Evolutionary conservation across 228 moss, liverwort and hornwort species (phyloP).

Genomic region (Sphagnum fallax): DNA sequence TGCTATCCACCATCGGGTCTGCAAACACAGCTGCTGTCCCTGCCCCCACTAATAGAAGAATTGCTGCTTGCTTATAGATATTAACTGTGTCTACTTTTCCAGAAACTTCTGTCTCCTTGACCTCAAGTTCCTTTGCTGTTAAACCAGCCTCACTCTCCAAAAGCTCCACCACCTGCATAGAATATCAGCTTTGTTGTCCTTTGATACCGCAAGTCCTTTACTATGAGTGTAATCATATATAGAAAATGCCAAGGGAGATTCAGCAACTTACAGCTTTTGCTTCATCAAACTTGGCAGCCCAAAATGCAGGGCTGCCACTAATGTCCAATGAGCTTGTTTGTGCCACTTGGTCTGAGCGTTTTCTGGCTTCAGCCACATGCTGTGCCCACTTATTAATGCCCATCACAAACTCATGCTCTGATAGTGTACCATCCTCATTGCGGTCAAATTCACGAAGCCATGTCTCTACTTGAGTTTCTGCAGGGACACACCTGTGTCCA

Average conservation of each 20-base stretch:
- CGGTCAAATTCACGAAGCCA: constrained; percentile 86
- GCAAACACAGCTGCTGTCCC: constrained; percentile 73
- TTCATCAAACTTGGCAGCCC: constrained; percentile 60
- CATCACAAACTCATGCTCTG: constrained; percentile 65
- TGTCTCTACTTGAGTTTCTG: constrained; percentile 62
- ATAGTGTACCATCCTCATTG: constrained; percentile 76
- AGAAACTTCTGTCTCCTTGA: constrained; percentile 13
- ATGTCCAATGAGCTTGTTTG: constrained; percentile 14
- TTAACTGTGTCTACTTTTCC: constrained; percentile 27
- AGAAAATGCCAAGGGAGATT: neutral
- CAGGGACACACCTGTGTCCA: constrained; percentile 61
- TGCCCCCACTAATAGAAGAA: constrained; percentile 52
- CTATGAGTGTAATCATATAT: neutral
- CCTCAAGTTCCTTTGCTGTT: constrained; percentile 19
- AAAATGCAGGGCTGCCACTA: constrained; percentile 47
- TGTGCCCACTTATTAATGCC: constrained; percentile 81
- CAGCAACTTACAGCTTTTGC: constrained; percentile 19
- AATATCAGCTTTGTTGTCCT: neutral
- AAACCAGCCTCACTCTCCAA: constrained; percentile 61
- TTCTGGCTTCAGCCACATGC: constrained; percentile 48
- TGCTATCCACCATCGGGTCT: constrained; percentile 79
- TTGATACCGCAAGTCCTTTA: neutral
- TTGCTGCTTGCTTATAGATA: constrained; percentile 42
- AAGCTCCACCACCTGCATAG: constrained; percentile 64
- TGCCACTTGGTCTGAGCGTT: constrained; percentile 28